Base-by-base conservation (phyloP, 495 filamentous ascomycete genomes). In the Cudoniella acicularis region DNA sequence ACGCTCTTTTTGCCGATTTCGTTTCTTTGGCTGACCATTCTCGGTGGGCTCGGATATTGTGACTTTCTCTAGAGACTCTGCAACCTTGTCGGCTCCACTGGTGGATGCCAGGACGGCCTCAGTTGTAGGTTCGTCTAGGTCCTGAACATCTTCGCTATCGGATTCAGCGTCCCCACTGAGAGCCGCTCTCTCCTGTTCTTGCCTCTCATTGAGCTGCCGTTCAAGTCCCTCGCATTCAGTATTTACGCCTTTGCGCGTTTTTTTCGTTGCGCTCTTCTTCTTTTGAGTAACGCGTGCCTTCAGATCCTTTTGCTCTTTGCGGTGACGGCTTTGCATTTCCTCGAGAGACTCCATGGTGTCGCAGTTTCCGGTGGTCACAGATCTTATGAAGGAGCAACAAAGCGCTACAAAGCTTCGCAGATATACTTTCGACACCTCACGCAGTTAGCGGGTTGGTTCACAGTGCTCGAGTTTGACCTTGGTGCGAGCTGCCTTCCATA, bases 261-360 rank as follows among this genome's bases (percentile, higher is more conserved):
- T 98, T 75, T 97, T 98, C 40, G 88, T 94, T 23, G 94, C 92
- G 54, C 85, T 82, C 75, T 96, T 97, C 77, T 96, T 97, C 76
- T 96, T 96, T 75, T 90, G 91, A 6, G 90, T 96, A 61, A 94
- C 86, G 22, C 86, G 83, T 36, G 81, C 76, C 74, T 92, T 88
- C 20, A 98, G 79, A 42, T 98, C 93, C 55, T 84, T 86, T 68
- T 87, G 84, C 72, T 98, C 94, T 72, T 92, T 96, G 62, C 89
- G 83, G 71, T 98, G 94, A 42, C 85, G 86, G 11, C 83, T 77
- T 59, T 90, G 82, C 46, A 95, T 76, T 27, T 87, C 84, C 45
- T 96, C 92, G 79, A 93, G 59, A 20, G 76, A 69, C 61, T 79
- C 70, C 72, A 70, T 74, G 45, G 52, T 41, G 9, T n/a, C n/a